phyloP scores from a whole-genome alignment of 768 basidiomycete genomes.

The Phallus indusiatus region DNA sequence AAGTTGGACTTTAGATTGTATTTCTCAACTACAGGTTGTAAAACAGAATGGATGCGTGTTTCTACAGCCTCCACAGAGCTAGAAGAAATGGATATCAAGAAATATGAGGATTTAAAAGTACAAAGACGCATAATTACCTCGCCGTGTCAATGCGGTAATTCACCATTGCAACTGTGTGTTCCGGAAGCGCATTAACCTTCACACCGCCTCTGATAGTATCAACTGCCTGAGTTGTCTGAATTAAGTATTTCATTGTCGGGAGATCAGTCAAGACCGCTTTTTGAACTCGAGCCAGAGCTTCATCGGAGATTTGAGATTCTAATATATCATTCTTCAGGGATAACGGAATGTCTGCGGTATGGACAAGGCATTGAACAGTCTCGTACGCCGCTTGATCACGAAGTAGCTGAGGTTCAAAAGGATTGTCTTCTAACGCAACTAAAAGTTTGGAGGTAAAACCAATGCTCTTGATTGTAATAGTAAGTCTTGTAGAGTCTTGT shows the following conservation, averaged over 20 bases:
- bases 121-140: conserved; percentile 30
- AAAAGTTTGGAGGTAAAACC: conserved; percentile 70
- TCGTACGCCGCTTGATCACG: conserved; percentile 34
- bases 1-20: conserved; percentile 52
- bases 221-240: conserved; percentile 69
- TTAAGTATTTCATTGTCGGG: conserved; percentile 32
- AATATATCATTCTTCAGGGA: conserved; percentile 39
- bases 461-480: conserved; percentile 42
- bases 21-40: conserved; percentile 32
- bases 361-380: conserved; percentile 53
- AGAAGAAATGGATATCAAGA: not conserved
- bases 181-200: too few relatives aligned
- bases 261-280: conserved; percentile 29
- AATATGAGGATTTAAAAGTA: not conserved
- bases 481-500: not conserved
- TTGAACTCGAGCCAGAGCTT: conserved; percentile 43
- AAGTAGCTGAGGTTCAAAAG: conserved; percentile 27
- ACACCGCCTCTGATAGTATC: conserved; percentile 51
- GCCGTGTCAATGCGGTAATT: conserved; percentile 63
- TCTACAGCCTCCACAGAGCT: conserved; percentile 35
- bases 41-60: conserved; percentile 35
- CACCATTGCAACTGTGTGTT: conserved; percentile 55
- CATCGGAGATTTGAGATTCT: conserved; percentile 37
- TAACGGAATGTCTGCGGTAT: conserved; percentile 46
- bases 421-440: conserved; percentile 58